Percentiles rank a stretch among this genome's conserved stretches.
Conservation (phyloP, 305 asterid genomes). For the Solanum aculeatissimum region DNA sequence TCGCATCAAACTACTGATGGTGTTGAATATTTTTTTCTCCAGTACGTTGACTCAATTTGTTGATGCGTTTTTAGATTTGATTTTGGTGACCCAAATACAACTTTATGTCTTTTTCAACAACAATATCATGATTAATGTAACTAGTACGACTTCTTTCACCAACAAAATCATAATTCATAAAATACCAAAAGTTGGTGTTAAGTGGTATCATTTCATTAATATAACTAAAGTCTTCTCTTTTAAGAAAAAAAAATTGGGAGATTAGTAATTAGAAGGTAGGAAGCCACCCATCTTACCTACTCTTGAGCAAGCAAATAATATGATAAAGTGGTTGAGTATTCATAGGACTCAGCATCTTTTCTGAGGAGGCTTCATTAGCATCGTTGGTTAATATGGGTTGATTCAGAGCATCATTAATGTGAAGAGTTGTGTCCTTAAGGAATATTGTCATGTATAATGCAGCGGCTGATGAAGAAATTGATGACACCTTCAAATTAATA, state of each 20-base stretch:
- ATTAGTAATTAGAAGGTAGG: neutral
- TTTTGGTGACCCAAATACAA: neutral
- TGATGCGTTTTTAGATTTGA: no score
- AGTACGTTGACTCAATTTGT: no score
- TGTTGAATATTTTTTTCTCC: no score
- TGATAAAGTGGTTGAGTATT: slow-evolving; percentile 24
- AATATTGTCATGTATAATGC: slow-evolving; percentile 45
- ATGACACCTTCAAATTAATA: slow-evolving; percentile 26
- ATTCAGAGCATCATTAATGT: neutral
- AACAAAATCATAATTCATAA: neutral
- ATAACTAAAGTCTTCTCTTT: neutral
- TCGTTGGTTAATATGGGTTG: neutral
- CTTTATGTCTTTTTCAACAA: neutral
- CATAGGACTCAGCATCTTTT: slow-evolving; percentile 5
- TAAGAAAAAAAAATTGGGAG: neutral
- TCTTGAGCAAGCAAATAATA: slow-evolving; percentile 37
- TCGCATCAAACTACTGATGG: no score
- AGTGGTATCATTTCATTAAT: neutral
- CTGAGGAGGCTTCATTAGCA: neutral
- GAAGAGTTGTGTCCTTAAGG: slow-evolving; percentile 21
- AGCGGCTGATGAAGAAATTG: slow-evolving; percentile 33
- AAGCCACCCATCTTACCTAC: neutral
- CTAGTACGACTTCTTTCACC: neutral
- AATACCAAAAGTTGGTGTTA: neutral
- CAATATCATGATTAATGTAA: neutral